Conservation (phyloP, 345 rosid genomes). For the Pelargonium nanum region DNA sequence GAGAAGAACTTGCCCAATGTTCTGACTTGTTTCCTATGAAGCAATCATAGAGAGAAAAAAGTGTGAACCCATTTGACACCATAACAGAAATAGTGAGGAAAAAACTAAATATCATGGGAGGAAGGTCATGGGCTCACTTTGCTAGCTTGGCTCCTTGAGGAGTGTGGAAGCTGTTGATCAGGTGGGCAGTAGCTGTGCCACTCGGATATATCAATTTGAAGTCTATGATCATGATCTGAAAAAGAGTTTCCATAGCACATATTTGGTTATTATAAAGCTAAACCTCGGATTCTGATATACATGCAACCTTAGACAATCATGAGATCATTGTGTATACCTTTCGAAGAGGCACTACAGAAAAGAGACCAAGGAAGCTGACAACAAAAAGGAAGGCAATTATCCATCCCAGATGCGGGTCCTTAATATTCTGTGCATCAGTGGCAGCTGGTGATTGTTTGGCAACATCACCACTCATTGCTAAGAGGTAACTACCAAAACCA, state of each 20-base stretch:
- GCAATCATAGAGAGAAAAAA: neutral
- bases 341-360: constrained; percentile 17
- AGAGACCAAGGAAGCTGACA: constrained; percentile 22
- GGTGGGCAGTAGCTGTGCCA: constrained; percentile 20
- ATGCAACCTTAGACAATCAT: neutral
- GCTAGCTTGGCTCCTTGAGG: constrained; percentile 20
- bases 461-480: constrained; percentile 8
- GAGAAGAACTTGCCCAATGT: constrained; percentile 17
- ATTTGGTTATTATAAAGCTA: too few relatives aligned
- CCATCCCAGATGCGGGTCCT: constrained; percentile 14
- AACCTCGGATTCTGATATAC: too few relatives aligned
- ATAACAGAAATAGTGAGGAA: too few relatives aligned
- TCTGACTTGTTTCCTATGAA: constrained; percentile 17
- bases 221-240: constrained; percentile 19
- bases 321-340: constrained; percentile 6
- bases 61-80: too few relatives aligned
- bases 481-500: constrained; percentile 19
- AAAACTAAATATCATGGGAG: too few relatives aligned
- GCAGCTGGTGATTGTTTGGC: constrained; percentile 8
- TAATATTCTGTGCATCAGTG: neutral
- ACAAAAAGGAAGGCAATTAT: constrained; percentile 20
- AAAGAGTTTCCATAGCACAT: too few relatives aligned
- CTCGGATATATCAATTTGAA: constrained; percentile 21
- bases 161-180: constrained; percentile 22
- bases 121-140: constrained; percentile 1